Evolutionary conservation across 2,329 filamentous ascomycete genomes (phyloP).

Genomic region (Cryphonectria carpinicola): DNA sequence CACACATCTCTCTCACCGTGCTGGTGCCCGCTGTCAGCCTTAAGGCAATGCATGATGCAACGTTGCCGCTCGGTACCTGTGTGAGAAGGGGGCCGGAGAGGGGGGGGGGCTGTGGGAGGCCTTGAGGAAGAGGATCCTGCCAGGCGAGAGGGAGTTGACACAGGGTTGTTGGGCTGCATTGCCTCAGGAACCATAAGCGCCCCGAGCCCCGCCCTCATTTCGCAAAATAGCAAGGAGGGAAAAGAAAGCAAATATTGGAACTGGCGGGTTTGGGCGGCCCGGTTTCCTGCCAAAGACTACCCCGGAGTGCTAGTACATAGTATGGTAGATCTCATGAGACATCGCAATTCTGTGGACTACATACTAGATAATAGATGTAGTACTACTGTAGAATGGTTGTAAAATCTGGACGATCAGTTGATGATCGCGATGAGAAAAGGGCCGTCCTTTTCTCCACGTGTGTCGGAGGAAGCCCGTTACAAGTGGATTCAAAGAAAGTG

Average conservation of each 20-base stretch:
- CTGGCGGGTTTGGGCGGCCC: background rate
- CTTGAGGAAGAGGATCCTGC: background rate
- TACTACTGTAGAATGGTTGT: background rate
- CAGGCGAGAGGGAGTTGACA: background rate
- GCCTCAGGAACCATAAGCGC: background rate
- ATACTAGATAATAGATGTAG: background rate
- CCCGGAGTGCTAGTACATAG: background rate
- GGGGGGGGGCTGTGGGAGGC: no score
- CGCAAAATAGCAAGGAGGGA: background rate
- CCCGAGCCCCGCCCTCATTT: background rate
- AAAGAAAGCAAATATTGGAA: background rate
- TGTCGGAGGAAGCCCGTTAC: background rate
- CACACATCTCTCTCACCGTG: background rate
- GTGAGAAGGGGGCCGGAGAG: background rate
- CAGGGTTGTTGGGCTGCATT: background rate
- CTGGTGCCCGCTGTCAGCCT: background rate
- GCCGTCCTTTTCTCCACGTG: background rate
- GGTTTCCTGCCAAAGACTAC: background rate
- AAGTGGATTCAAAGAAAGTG: background rate
- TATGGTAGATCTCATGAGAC: background rate
- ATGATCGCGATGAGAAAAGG: background rate
- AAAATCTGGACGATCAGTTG: background rate
- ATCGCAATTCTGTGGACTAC: background rate
- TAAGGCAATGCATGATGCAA: background rate
- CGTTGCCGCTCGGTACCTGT: slow-evolving; percentile 10